Evolutionary conservation across 1,284 basidiomycete genomes (phyloP), one percentile per base, ranked within the genome.

Genomic region (Phylloboletellus chloephorus): DNA sequence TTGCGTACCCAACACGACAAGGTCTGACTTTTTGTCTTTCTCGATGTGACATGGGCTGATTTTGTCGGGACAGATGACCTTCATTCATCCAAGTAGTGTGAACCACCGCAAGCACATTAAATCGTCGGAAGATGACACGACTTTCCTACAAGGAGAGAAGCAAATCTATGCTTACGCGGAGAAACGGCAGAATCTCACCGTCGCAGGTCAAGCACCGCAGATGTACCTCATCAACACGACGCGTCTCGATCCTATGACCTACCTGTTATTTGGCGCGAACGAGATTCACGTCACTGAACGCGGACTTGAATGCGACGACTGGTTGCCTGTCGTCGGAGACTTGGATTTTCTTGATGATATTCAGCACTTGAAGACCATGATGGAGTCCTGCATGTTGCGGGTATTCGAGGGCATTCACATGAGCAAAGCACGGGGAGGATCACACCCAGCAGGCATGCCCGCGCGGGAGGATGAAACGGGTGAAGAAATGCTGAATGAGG

Each of bases 241-340:
- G 2, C 81, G 85, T 24, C 68, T 97, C 23, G 93, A 97, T 63
- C 88, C 88, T 7, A 73, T 97, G 71, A 86, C 87, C 1, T 96
- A 93, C 61, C 79, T 96, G 67, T 73, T 98, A 8, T 97, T 98
- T 52, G 94, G 94, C 10, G 91, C 92, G 0, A 82, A 88, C 61
- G 75, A 84, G 41, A 74, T 93, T 30, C 66, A 77, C 43, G 75
- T 83, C 32, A 78, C 75, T 1, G 72, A 77, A 31, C 72, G 76
- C 12, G 88, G 88, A 2, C 64, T 93, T 21, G 82, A 88, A 57
- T 94, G 90, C 59, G 94, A 98, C 57, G 79, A 78, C 32, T 98
- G 94, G 94, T 68, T 97, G 16, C 90, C 91, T 8, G 77, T 97
- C 37, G 72, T 81, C 19, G 93, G 93, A 31, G 75, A 85, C 51